phyloP scores from a whole-genome alignment of 129 eudicot species.

The Ambrosia trifida region DNA sequence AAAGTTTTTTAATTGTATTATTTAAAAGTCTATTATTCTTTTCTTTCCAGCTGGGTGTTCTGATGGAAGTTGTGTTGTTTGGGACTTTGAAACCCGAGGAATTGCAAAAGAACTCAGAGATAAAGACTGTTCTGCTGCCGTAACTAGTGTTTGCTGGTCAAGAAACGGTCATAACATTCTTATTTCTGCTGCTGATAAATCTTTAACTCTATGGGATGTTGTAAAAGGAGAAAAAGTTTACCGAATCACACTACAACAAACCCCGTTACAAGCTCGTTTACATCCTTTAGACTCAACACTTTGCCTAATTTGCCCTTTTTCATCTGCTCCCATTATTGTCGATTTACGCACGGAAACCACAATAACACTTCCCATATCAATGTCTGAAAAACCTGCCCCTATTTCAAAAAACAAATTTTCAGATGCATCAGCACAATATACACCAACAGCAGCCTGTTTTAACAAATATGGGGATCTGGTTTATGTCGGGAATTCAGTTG shows the following conservation, averaged over 20 bases:
- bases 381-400: constrained; percentile 39
- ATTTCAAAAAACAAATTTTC: constrained; percentile 29
- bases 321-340: constrained; percentile 93
- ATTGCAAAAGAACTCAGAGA: constrained; percentile 77
- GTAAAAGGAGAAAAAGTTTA: constrained; percentile 69
- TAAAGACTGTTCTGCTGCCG: constrained; percentile 68
- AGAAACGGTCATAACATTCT: constrained; percentile 77
- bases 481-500: constrained; percentile 35
- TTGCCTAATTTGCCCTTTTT: constrained; percentile 83
- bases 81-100: constrained; percentile 96
- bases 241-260: constrained; percentile 60
- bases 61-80: constrained; percentile 84
- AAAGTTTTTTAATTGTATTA: neutral
- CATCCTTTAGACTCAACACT: constrained; percentile 71
- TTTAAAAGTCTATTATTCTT: constrained; percentile 1
- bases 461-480: constrained; percentile 41
- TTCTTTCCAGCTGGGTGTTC: constrained; percentile 78
- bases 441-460: constrained; percentile 41
- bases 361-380: constrained; percentile 63
- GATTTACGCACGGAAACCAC: constrained; percentile 52
- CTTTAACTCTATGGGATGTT: constrained; percentile 85
- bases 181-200: constrained; percentile 84
- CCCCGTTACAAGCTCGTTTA: constrained; percentile 84
- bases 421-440: constrained; percentile 35
- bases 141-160: constrained; percentile 95